phyloP scores from a whole-genome alignment of 2,329 filamentous ascomycete species.

The Claviceps humidiphila region DNA sequence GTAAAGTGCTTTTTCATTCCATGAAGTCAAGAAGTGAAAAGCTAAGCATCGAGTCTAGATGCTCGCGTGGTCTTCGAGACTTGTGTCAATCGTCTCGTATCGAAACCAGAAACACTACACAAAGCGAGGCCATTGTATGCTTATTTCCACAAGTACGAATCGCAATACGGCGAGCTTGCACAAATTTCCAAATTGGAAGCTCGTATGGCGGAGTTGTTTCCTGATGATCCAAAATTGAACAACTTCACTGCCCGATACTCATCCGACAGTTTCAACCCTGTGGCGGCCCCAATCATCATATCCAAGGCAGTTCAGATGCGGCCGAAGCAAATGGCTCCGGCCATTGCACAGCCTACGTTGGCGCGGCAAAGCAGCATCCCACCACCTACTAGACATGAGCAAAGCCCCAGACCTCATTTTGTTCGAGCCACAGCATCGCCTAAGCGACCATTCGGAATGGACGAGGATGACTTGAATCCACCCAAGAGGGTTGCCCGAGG shows the following conservation, averaged over 20 bases:
- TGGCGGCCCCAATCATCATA: conserved; percentile 67
- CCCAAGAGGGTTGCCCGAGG: conserved; percentile 79
- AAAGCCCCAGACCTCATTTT: conserved; percentile 36
- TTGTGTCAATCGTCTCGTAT: conserved; percentile 67
- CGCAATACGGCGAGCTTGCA: conserved; percentile 80
- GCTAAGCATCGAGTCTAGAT: conserved; percentile 39
- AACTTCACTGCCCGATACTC: conserved; percentile 69
- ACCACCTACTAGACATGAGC: conserved; percentile 20
- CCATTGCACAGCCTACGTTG: conserved; percentile 37
- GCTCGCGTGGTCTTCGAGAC: conserved; percentile 94
- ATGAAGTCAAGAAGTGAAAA: neutral
- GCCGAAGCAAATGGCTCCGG: conserved; percentile 43
- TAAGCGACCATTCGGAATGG: conserved; percentile 47
- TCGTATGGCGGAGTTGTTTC: conserved; percentile 88
- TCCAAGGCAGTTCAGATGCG: conserved; percentile 68
- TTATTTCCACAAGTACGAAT: conserved; percentile 93
- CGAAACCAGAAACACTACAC: conserved; percentile 57
- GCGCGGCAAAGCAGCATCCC: conserved; percentile 29
- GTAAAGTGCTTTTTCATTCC: conserved; percentile 19
- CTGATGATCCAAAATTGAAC: conserved; percentile 64
- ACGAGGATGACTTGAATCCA: conserved; percentile 61
- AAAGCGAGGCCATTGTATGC: conserved; percentile 77
- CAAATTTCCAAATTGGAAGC: conserved; percentile 86
- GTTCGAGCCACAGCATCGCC: conserved; percentile 38
- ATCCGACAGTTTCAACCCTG: conserved; percentile 62